Evolutionary conservation across 768 basidiomycete species (phyloP).

Genomic region (Pilatotrama ljubarskyi): DNA sequence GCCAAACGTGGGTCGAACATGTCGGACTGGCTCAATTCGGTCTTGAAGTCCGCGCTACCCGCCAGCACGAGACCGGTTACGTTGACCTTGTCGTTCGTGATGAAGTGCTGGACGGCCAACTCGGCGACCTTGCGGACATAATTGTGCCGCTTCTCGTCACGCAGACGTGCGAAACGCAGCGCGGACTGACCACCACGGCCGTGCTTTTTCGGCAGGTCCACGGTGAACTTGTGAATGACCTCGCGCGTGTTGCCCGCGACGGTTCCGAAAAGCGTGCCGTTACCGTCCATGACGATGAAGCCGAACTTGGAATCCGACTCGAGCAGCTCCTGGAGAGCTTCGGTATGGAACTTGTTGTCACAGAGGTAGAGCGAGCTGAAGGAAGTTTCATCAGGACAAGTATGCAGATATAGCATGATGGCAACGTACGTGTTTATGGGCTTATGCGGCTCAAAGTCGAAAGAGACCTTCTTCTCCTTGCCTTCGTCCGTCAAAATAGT

Average conservation of each 20-base stretch:
- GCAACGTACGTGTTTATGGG: slow-evolving; percentile 92
- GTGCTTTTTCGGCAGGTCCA: slow-evolving; percentile 99
- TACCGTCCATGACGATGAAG: slow-evolving; percentile 99
- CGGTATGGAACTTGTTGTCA: slow-evolving; percentile 99
- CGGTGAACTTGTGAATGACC: slow-evolving; percentile 96
- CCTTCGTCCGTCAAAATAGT: slow-evolving; percentile 98
- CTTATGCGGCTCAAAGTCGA: slow-evolving; percentile 98
- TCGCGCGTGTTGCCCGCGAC: slow-evolving; percentile 97
- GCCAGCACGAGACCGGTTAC: slow-evolving; percentile 95
- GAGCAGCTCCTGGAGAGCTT: slow-evolving; percentile 92
- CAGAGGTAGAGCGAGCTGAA: slow-evolving; percentile 93
- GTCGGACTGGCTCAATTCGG: slow-evolving; percentile 92
- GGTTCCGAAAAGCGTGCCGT: slow-evolving; percentile 94
- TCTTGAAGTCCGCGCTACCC: slow-evolving; percentile 98
- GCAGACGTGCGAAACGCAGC: slow-evolving; percentile 97
- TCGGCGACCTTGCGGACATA: slow-evolving; percentile 99
- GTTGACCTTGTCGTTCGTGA: slow-evolving; percentile 97
- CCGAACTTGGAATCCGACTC: slow-evolving; percentile 98
- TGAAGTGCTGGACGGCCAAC: slow-evolving; percentile 95
- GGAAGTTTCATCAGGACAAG: background rate
- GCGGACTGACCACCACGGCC: slow-evolving; percentile 99
- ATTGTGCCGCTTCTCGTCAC: slow-evolving; percentile 99
- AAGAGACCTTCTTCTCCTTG: slow-evolving; percentile 99
- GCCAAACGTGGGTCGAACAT: slow-evolving; percentile 90
- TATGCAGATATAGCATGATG: background rate